A percentile compares a stretch with the other conserved stretches of the same genome.
phyloP scores from a whole-genome alignment of 1,284 basidiomycete genomes.

The Schizopora paradoxa region DNA sequence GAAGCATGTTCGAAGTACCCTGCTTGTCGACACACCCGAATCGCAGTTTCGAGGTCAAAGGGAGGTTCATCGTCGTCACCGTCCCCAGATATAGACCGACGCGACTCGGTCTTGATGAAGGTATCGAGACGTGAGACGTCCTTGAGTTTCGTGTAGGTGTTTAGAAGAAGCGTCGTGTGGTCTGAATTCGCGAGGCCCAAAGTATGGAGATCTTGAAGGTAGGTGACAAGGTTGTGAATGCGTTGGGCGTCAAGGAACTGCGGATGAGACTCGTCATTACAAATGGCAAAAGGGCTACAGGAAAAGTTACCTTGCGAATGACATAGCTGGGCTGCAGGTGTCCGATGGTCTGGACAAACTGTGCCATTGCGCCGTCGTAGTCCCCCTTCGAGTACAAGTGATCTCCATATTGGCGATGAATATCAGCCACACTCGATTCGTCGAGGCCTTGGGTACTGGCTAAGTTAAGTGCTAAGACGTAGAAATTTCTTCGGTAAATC shows the following conservation, averaged over 20 bases:
- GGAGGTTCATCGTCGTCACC: conserved; percentile 65
- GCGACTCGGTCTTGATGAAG: conserved; percentile 86
- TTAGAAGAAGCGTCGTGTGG: conserved; percentile 92
- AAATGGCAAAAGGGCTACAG: background rate
- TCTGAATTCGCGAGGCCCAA: conserved; percentile 90
- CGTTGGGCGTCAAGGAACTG: conserved; percentile 96
- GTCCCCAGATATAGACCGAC: conserved; percentile 34
- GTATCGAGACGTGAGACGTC: conserved; percentile 84
- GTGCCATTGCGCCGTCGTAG: conserved; percentile 89
- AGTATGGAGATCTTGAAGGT: conserved; percentile 92
- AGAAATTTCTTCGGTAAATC: conserved; percentile 74
- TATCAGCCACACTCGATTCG: conserved; percentile 72
- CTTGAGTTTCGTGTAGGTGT: conserved; percentile 96
- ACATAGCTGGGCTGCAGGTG: conserved; percentile 91
- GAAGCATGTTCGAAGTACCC: conserved; percentile 94
- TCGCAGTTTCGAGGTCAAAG: conserved; percentile 96
- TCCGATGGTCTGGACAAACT: conserved; percentile 90
- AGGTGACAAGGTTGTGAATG: conserved; percentile 91
- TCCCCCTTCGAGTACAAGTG: conserved; percentile 89
- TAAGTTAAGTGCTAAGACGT: conserved; percentile 69
- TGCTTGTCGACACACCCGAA: conserved; percentile 93
- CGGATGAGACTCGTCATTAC: background rate
- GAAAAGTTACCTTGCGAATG: conserved; percentile 77
- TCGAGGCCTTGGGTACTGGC: conserved; percentile 75
- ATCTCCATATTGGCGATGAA: conserved; percentile 87